Conservation (phyloP, 371 early-diverging fungal species). For the Cokeromyces recurvatus region DNA sequence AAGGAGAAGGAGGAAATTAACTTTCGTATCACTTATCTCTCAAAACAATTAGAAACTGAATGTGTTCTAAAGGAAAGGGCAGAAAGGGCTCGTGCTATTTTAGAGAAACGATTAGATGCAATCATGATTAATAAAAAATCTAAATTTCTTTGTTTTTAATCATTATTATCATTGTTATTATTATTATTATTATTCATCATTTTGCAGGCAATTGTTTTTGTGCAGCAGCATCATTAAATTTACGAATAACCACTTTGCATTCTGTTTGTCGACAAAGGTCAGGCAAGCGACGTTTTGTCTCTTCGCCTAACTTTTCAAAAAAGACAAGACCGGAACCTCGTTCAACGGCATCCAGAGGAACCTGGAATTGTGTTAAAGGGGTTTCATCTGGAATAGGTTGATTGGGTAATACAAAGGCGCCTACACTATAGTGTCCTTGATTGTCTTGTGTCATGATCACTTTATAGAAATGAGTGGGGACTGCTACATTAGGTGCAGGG, state of each 20-base stretch:
- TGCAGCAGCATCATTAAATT: conserved; percentile 41
- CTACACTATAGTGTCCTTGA: conserved; percentile 51
- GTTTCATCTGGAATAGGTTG: conserved; percentile 58
- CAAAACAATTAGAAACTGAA: too few relatives aligned
- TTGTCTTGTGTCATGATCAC: conserved; percentile 57
- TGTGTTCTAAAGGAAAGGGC: too few relatives aligned
- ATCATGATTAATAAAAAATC: too few relatives aligned
- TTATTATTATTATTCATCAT: too few relatives aligned
- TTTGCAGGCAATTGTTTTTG: conserved; percentile 21
- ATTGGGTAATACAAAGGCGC: conserved; percentile 89
- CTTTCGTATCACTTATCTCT: too few relatives aligned
- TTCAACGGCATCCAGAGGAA: conserved; percentile 78
- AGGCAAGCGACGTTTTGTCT: conserved; percentile 31
- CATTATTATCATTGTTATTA: too few relatives aligned
- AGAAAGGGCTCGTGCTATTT: too few relatives aligned
- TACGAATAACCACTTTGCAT: conserved; percentile 41
- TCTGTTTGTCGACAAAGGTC: conserved; percentile 47
- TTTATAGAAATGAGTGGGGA: conserved; percentile 94
- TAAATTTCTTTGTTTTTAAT: too few relatives aligned
- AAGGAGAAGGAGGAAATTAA: too few relatives aligned
- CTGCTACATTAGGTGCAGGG: conserved; percentile 85
- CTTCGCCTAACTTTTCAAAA: conserved; percentile 60
- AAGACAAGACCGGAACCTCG: conserved; percentile 73
- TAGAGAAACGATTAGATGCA: too few relatives aligned
- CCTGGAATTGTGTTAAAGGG: conserved; percentile 65